These are phyloP conservation scores for Schwanniomyces pseudopolymorphus DNA, from an alignment of 805 yeast genomes.

Conservation along the genomic window DNA sequence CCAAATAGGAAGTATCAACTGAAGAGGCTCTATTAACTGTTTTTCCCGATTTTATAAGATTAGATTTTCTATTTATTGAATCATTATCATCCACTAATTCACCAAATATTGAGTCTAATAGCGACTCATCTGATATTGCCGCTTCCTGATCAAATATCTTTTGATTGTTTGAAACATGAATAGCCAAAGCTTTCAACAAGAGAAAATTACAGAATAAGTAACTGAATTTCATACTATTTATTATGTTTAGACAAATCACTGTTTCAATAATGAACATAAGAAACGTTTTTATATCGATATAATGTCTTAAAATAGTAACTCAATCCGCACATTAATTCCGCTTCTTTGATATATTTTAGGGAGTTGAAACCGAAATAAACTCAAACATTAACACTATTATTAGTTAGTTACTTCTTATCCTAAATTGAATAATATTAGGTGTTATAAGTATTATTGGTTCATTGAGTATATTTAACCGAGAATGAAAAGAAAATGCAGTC, in stretches of 20 bases:
- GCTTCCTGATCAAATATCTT: background rate
- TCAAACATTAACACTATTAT: too few species aligned
- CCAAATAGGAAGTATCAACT: background rate
- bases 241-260: background rate
- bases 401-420: too few species aligned
- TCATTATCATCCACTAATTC: constrained; percentile 18
- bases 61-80: constrained; percentile 3
- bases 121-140: constrained; percentile 4
- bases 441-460: too few species aligned
- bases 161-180: background rate
- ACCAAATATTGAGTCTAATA: constrained; percentile 26
- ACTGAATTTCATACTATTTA: background rate
- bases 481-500: too few species aligned
- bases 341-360: too few species aligned
- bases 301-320: background rate
- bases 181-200: background rate
- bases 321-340: background rate
- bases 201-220: background rate
- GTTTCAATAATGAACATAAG: background rate
- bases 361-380: too few species aligned
- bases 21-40: background rate
- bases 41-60: background rate
- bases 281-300: background rate
- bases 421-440: too few species aligned
- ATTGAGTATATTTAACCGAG: too few species aligned